Evolutionary conservation across 2,329 filamentous ascomycete genomes (phyloP), one percentile per base, ranked within the genome.

Genomic region (Alternaria consortialis): DNA sequence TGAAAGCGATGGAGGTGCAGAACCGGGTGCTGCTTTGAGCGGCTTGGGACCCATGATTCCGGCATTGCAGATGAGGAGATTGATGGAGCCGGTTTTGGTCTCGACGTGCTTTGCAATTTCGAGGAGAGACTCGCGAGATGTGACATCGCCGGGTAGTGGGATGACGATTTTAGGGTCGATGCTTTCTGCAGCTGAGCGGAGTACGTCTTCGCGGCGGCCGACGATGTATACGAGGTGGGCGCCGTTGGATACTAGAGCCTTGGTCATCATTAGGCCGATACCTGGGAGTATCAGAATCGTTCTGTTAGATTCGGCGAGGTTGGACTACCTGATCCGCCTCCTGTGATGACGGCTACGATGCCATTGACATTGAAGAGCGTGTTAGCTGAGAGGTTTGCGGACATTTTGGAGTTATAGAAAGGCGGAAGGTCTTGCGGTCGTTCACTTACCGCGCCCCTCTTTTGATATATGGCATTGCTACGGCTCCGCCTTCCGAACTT

Each of bases 31-130:
- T 11, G 58, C 15, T 53, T 68, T 70, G 40, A 70, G 54, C 11
- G 64, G 66, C 12, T 55, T 52, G 2, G 70, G 68, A 12, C 69
- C 70, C 60, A 65, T 68, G 29, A 66, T 64, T 27, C 71, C 71
- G 4, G 71, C 69, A 27, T 74, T 74, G n/a, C 69, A 66, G 31
- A 74, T 56, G 9, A 74, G 52, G 17, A 72, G 56, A 40, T 74
- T 67, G 23, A 72, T 55, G 44, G 65, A 68, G 40, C 69, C 65
- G 9, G 25, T 56, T 27, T 68, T 60, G 11, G 39, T 32, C 23
- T 53, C 50, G 11, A 72, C 46, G 7, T 50, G 59, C 11, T 63
- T 54, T 12, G 62, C 63, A 3, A 70, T 52, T 23, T 53, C 43
- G 31, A 66, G 40, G 15, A 72, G 63, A 1, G 63, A 65, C 1